Evolutionary conservation across 2,329 filamentous ascomycete species (phyloP).

Genomic region (Diaporthe aspalathi): DNA sequence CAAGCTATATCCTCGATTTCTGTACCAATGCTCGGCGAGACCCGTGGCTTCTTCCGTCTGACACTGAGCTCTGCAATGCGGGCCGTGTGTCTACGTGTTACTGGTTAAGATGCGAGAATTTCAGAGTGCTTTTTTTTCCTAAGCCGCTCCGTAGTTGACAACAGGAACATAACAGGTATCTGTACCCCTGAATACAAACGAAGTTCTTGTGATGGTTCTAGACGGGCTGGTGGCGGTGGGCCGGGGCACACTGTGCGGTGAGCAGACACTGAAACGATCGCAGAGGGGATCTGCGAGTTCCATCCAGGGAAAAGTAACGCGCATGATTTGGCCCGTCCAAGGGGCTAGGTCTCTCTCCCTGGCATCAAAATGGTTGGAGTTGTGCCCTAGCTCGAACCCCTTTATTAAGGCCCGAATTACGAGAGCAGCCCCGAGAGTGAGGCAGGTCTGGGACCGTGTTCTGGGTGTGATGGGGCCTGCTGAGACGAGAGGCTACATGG

Average conservation of each 20-base stretch:
- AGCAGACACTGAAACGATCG: not conserved
- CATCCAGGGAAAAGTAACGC: not conserved
- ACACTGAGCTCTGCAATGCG: not conserved
- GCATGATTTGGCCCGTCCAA: not conserved
- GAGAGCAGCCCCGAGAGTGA: no score
- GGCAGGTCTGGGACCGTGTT: no score
- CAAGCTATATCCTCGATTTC: not conserved
- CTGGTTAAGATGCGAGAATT: not conserved
- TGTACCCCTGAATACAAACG: not conserved
- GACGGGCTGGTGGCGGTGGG: not conserved
- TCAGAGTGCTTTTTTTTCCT: not conserved
- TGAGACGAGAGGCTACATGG: not conserved
- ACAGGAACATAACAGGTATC: not conserved
- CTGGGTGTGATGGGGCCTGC: no score
- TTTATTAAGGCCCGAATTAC: not conserved
- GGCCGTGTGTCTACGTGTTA: not conserved
- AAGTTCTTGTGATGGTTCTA: not conserved
- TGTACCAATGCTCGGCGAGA: not conserved
- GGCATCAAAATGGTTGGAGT: not conserved
- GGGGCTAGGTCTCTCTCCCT: not conserved
- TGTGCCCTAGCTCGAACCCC: not conserved
- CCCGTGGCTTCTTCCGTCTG: conserved; percentile 3
- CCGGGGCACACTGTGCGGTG: not conserved
- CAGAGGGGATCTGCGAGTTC: not conserved
- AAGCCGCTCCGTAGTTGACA: no score